phyloP scores from a whole-genome alignment of 2,329 filamentous ascomycete species.

The Penicillium crustosum region DNA sequence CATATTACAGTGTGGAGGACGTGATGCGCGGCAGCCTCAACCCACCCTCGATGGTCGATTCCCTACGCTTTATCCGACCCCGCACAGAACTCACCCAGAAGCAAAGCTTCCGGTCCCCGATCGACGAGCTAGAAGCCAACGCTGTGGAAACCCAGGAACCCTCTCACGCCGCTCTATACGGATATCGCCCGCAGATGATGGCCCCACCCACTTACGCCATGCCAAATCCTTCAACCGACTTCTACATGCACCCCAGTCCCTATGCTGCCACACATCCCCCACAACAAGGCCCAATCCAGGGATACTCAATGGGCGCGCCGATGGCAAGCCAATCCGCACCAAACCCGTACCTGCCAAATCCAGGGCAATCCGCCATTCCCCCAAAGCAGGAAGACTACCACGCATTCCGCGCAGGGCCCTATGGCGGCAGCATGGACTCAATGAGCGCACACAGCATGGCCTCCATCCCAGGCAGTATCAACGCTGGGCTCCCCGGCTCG shows the following conservation, averaged over 20 bases:
- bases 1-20: constrained; percentile 82
- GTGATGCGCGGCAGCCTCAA: constrained; percentile 62
- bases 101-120: constrained; percentile 66
- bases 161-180: constrained; percentile 39
- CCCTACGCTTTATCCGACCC: constrained; percentile 53
- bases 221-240: constrained; percentile 35
- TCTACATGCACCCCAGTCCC: constrained; percentile 38
- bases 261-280: constrained; percentile 38
- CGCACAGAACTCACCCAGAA: constrained; percentile 59
- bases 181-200: constrained; percentile 43
- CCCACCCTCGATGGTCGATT: constrained; percentile 58
- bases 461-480: constrained; percentile 35
- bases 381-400: constrained; percentile 42
- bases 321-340: constrained; percentile 36
- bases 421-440: constrained; percentile 38
- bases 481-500: constrained; percentile 32
- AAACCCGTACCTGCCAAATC: constrained; percentile 40
- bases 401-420: constrained; percentile 35
- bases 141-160: constrained; percentile 42
- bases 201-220: constrained; percentile 38
- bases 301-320: constrained; percentile 37
- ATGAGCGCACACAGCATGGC: constrained; percentile 34
- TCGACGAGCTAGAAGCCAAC: constrained; percentile 58
- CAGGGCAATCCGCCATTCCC: constrained; percentile 31
- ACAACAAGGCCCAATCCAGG: constrained; percentile 34